Evolutionary conservation across 1,139 yeast genomes (phyloP).

Genomic region (Saccharomyces uvarum): DNA sequence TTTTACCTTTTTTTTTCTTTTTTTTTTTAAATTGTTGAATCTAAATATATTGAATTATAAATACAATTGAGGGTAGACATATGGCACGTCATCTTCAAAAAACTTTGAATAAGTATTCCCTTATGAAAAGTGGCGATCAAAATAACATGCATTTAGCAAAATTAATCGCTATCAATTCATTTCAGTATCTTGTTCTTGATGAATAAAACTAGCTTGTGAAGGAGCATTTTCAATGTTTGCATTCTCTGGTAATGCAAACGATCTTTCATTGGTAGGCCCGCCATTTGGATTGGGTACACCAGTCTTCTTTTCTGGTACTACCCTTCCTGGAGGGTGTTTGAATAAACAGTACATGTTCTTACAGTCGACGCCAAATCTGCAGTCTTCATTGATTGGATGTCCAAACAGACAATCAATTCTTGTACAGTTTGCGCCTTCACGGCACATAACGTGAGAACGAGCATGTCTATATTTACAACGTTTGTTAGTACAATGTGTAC

Average conservation of each 20-base stretch:
- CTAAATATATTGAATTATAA: conserved; percentile 5
- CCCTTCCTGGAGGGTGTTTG: conserved; percentile 73
- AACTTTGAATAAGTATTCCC: not conserved
- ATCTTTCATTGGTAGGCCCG: conserved; percentile 42
- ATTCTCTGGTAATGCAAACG: conserved; percentile 73
- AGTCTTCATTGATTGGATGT: conserved; percentile 71
- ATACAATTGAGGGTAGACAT: not conserved
- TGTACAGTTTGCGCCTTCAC: conserved; percentile 70
- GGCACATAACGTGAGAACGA: conserved; percentile 60
- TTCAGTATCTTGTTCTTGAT: conserved; percentile 25
- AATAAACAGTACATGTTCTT: conserved; percentile 61
- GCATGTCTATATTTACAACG: conserved; percentile 85
- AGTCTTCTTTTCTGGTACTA: conserved; percentile 18
- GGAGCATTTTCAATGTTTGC: conserved; percentile 59
- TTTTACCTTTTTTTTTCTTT: conserved; percentile 11
- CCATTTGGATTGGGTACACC: not conserved
- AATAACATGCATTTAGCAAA: not conserved
- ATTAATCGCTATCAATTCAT: conserved; percentile 16
- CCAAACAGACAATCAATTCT: conserved; percentile 75
- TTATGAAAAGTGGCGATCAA: not conserved
- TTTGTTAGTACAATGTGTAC: conserved; percentile 63
- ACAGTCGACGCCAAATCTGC: conserved; percentile 74
- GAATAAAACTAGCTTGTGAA: conserved; percentile 33
- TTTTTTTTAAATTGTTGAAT: conserved; percentile 10
- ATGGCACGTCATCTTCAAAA: not conserved